Evolutionary conservation across 2,329 filamentous ascomycete species (phyloP).

Genomic region (Aspergillus sp.): DNA sequence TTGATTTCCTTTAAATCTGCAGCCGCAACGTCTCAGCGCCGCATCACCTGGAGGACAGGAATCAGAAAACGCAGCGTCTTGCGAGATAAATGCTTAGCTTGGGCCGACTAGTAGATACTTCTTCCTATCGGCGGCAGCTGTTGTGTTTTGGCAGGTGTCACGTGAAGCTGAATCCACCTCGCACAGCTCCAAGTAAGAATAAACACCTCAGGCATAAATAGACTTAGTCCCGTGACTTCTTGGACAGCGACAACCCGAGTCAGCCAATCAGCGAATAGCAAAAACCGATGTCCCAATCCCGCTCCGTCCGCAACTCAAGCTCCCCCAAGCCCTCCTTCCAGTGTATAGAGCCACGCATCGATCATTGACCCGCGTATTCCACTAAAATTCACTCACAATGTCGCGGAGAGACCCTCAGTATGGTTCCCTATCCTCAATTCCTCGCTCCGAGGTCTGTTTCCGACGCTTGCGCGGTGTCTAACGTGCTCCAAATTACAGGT

Average conservation of each 20-base stretch:
- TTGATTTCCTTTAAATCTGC: background rate
- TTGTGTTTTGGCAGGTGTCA: constrained; percentile 21
- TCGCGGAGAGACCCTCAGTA: constrained; percentile 23
- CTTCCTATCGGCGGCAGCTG: background rate
- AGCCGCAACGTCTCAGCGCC: constrained; percentile 1
- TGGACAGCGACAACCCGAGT: background rate
- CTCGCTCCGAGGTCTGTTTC: constrained; percentile 5
- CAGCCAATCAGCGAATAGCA: constrained; percentile 36
- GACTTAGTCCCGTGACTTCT: background rate
- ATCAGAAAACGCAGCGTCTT: background rate
- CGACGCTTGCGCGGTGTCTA: background rate
- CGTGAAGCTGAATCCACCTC: constrained; percentile 5
- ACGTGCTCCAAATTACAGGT: constrained; percentile 58
- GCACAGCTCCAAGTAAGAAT: background rate
- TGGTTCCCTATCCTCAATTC: constrained; percentile 18
- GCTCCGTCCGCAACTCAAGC: constrained; percentile 20
- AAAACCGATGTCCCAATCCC: constrained; percentile 35
- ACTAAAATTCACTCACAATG: constrained; percentile 17
- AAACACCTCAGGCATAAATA: constrained; percentile 10
- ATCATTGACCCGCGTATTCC: background rate
- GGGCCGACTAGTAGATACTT: background rate
- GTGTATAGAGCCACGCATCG: background rate
- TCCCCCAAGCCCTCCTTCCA: constrained; percentile 1
- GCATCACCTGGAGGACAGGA: background rate
- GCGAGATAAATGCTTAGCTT: constrained; percentile 2